Evolutionary conservation across 108 stramenopile species (phyloP), one percentile per base, ranked within the genome.

Genomic region (Skeletonema grethae): DNA sequence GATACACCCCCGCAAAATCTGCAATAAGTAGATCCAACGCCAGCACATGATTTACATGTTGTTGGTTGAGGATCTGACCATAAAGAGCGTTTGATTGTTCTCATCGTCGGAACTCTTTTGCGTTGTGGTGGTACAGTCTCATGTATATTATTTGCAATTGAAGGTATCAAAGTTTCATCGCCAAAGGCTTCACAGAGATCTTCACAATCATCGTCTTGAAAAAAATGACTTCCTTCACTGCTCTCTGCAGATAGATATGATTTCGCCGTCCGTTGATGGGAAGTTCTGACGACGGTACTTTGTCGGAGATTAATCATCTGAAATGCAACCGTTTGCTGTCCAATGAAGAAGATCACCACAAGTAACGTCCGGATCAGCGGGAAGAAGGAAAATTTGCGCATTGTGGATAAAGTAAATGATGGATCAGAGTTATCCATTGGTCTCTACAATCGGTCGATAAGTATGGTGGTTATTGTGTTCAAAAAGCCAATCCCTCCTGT

Each of bases 1-100:
- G 39, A 60, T 15, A 71, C 72, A 11, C 70, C 78, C 25, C 65
- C 78, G 41, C 78, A 79, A 46, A 79, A 79, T 32, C 78, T 65
- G 50, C 78, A 79, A 2, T 48, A 13, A 13, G 58, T 53, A 31
- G 29, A 58, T 28, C 78, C 78, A 15, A 32, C 28, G 7, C 78
- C 71, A 43, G 35, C 13, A 30, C 78, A 79, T 25, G 71, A 38
- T 46, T 45, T 35, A 36, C 78, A 79, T 63, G 41, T 25, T 9
- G 50, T 29, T 28, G 71, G 78, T 30, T 62, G 32, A 5, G 65
- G 61, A 3, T 66, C 53, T 4, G 71, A 41, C 71, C 71, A 68
- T 22, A 53, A 16, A 22, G 50, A 22, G 22, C 22, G 50, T 53
- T 53, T 53, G 20, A 22, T 53, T 20, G 1, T 18, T 8, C 50